Conservation (phyloP, 768 basidiomycete genomes). For the Mycena vitilis region DNA sequence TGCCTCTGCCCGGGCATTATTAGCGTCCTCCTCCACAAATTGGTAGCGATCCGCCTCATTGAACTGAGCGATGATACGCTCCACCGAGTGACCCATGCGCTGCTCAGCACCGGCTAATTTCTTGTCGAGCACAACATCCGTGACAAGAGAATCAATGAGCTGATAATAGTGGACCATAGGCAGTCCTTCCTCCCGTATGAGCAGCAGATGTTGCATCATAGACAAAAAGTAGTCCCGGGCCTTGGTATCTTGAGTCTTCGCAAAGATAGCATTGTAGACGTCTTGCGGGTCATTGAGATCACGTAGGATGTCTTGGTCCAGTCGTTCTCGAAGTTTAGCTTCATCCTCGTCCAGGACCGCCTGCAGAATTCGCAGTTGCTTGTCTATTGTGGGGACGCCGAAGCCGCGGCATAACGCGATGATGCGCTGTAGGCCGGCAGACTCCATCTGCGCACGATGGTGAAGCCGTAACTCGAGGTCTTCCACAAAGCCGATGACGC, state of each 20-base stretch:
- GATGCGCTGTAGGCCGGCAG: slow-evolving; percentile 83
- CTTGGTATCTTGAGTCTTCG: slow-evolving; percentile 81
- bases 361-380: slow-evolving; percentile 72
- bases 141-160: slow-evolving; percentile 88
- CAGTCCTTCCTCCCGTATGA: slow-evolving; percentile 90
- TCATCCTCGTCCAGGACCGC: slow-evolving; percentile 80
- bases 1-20: slow-evolving; percentile 71
- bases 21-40: slow-evolving; percentile 80
- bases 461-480: slow-evolving; percentile 90
- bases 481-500: slow-evolving; percentile 71
- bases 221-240: slow-evolving; percentile 90
- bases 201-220: slow-evolving; percentile 93
- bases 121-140: slow-evolving; percentile 93
- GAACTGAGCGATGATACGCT: slow-evolving; percentile 88
- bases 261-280: slow-evolving; percentile 84
- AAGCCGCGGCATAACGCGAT: slow-evolving; percentile 76
- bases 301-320: slow-evolving; percentile 80
- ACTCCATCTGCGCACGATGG: slow-evolving; percentile 90
- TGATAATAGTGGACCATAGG: slow-evolving; percentile 90
- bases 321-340: slow-evolving; percentile 72
- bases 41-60: slow-evolving; percentile 90
- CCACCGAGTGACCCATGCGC: slow-evolving; percentile 89
- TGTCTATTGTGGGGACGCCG: slow-evolving; percentile 71
- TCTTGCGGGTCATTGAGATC: slow-evolving; percentile 87
- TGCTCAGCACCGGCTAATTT: slow-evolving; percentile 87